These are phyloP conservation scores for Cynanchum wilfordii DNA, from an alignment of 257 asterid species.

Conservation along the genomic window DNA sequence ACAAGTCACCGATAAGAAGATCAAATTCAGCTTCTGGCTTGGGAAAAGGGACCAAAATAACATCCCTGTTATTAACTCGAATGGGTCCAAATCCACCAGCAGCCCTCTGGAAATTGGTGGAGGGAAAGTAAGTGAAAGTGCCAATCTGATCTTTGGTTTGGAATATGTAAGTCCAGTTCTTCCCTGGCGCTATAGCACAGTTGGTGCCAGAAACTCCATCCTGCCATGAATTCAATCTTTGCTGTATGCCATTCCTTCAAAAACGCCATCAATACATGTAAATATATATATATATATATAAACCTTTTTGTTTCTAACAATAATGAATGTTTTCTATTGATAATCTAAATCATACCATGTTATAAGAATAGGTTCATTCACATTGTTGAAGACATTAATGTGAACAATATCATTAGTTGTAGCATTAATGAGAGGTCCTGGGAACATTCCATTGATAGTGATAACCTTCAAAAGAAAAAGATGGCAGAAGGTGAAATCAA, in stretches of 20 bases:
- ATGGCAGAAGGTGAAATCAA: background rate
- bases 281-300: too few relatives aligned
- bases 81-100: slow-evolving; percentile 65
- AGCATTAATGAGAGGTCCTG: slow-evolving; percentile 69
- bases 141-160: slow-evolving; percentile 65
- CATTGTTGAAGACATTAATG: slow-evolving; percentile 51
- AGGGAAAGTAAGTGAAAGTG: slow-evolving; percentile 55
- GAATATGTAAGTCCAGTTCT: slow-evolving; percentile 60
- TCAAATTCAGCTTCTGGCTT: slow-evolving; percentile 66
- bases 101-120: slow-evolving; percentile 46
- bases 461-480: slow-evolving; percentile 37
- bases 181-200: slow-evolving; percentile 52
- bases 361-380: slow-evolving; percentile 60
- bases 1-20: slow-evolving; percentile 74
- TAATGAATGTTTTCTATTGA: background rate
- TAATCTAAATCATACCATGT: slow-evolving; percentile 48
- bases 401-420: slow-evolving; percentile 60
- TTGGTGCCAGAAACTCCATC: slow-evolving; percentile 75
- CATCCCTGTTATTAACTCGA: slow-evolving; percentile 55
- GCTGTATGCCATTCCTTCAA: slow-evolving; percentile 67
- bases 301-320: too few relatives aligned
- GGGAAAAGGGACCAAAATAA: slow-evolving; percentile 49
- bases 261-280: background rate
- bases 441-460: slow-evolving; percentile 62
- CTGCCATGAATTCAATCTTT: slow-evolving; percentile 73